phyloP scores from a whole-genome alignment of 768 basidiomycete species.

The Mycena galericulata region DNA sequence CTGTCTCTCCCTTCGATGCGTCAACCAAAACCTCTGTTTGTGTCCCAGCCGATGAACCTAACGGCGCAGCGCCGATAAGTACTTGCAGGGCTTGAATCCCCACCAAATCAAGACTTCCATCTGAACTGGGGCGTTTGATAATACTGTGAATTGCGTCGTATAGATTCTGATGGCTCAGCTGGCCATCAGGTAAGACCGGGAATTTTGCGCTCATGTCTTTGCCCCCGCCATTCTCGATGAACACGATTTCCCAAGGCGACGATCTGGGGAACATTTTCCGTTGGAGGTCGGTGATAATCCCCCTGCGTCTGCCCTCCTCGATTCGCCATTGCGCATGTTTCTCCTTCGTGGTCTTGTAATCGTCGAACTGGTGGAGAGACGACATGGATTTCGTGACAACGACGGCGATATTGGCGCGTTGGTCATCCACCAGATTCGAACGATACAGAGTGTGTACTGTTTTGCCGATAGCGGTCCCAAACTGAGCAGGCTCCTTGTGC shows the following conservation, averaged over 20 bases:
- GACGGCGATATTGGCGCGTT: neutral
- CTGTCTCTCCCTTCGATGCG: neutral
- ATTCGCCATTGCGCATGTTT: conserved; percentile 6
- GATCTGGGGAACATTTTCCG: conserved; percentile 8
- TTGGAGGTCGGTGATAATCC: conserved; percentile 13
- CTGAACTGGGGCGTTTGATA: neutral
- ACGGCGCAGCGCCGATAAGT: neutral
- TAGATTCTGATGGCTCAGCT: conserved; percentile 2
- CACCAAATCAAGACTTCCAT: neutral
- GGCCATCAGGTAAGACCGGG: neutral
- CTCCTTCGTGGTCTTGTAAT: neutral
- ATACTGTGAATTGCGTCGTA: neutral
- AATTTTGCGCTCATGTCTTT: neutral
- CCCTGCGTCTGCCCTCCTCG: conserved; percentile 7
- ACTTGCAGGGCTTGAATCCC: neutral
- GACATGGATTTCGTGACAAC: conserved; percentile 12
- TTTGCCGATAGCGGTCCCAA: conserved; percentile 2
- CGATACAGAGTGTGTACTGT: neutral
- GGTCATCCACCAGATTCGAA: neutral
- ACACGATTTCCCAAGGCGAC: neutral
- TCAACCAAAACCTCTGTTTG: neutral
- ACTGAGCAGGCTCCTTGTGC: neutral
- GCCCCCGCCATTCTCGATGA: conserved; percentile 18
- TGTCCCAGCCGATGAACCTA: neutral
- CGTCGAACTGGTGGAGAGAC: conserved; percentile 3